Percentiles rank a stretch among this genome's conserved stretches.
Conservation (phyloP, 2,329 filamentous ascomycete species). For the Hansfordia pulvinata region DNA sequence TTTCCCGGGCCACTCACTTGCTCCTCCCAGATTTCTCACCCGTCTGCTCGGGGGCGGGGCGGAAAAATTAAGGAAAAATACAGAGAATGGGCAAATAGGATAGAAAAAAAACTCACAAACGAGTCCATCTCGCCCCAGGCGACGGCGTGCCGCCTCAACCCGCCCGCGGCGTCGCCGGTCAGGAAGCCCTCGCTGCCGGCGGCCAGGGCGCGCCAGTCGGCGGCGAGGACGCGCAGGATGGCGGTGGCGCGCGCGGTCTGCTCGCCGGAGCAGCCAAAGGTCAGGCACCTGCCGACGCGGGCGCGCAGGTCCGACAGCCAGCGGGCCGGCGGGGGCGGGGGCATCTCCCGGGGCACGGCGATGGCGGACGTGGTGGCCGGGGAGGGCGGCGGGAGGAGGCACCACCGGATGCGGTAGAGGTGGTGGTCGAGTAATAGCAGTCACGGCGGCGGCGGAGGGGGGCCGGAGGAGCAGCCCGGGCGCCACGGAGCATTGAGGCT, state of each 20-base stretch:
- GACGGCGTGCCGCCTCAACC: conserved; percentile 12
- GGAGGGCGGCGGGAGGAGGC: too few species aligned
- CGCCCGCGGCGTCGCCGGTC: conserved; percentile 4
- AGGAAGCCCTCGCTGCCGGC: conserved; percentile 15
- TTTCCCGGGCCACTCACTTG: not conserved
- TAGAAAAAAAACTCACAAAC: conserved; percentile 16
- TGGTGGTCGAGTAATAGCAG: conserved; percentile 1
- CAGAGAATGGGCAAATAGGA: not conserved
- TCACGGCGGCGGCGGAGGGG: conserved; percentile 1
- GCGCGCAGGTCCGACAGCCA: conserved; percentile 59
- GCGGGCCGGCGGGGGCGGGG: conserved; percentile 29
- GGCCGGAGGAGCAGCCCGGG: too few species aligned
- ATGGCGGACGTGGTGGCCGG: conserved; percentile 4
- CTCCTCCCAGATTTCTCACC: too few species aligned
- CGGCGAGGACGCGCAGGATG: conserved; percentile 45
- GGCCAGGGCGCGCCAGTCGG: conserved; percentile 46
- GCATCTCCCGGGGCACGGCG: conserved; percentile 11
- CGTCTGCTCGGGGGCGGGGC: conserved; percentile 1
- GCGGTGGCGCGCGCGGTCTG: conserved; percentile 44
- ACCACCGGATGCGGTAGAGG: conserved; percentile 8
- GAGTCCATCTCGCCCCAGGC: conserved; percentile 61
- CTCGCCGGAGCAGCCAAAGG: conserved; percentile 49
- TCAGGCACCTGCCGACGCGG: conserved; percentile 61
- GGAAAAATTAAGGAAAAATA: not conserved
- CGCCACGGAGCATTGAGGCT: too few species aligned